Evolutionary conservation across 164 flowering plant species (phyloP).

Genomic region (Stephania japonica): DNA sequence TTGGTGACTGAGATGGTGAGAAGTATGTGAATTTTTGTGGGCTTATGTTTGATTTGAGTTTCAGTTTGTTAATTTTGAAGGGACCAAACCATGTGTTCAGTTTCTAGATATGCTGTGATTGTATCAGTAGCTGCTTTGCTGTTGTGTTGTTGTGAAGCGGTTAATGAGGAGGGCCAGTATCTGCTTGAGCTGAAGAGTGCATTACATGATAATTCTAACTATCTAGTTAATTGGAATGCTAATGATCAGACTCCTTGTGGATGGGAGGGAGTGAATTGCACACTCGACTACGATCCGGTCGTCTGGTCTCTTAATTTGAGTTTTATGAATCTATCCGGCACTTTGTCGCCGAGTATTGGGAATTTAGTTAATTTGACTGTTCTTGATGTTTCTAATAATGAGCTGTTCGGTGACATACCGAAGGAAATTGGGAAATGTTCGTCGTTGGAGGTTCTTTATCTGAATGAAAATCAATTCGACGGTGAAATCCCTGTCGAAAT

Average conservation of each 20-base stretch:
- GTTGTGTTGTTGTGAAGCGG: conserved; percentile 32
- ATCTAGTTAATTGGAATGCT: conserved; percentile 52
- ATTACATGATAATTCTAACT: conserved; percentile 37
- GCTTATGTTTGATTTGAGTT: not conserved
- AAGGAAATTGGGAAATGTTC: conserved; percentile 75
- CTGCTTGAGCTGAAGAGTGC: conserved; percentile 56
- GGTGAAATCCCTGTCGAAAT: conserved; percentile 40
- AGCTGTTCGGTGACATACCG: conserved; percentile 55
- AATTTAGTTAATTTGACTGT: conserved; percentile 35
- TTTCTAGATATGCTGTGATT: conserved; percentile 16
- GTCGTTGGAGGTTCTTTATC: conserved; percentile 33
- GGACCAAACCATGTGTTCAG: conserved; percentile 26
- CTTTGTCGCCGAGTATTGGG: conserved; percentile 56
- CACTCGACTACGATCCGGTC: conserved; percentile 28
- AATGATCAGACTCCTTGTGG: conserved; percentile 60
- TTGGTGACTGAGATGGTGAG: not conserved
- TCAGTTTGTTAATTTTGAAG: not conserved
- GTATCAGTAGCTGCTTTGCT: conserved; percentile 24
- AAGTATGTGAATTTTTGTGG: not conserved
- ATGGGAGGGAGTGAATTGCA: conserved; percentile 81
- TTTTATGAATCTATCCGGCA: conserved; percentile 70
- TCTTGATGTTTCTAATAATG: conserved; percentile 56
- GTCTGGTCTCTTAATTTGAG: conserved; percentile 56
- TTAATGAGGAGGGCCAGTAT: conserved; percentile 55
- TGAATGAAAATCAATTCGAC: conserved; percentile 45